A percentile compares a stretch with the other conserved stretches of the same genome.
phyloP scores from a whole-genome alignment of 2,329 filamentous ascomycete genomes.

The Aspergillus sp. region DNA sequence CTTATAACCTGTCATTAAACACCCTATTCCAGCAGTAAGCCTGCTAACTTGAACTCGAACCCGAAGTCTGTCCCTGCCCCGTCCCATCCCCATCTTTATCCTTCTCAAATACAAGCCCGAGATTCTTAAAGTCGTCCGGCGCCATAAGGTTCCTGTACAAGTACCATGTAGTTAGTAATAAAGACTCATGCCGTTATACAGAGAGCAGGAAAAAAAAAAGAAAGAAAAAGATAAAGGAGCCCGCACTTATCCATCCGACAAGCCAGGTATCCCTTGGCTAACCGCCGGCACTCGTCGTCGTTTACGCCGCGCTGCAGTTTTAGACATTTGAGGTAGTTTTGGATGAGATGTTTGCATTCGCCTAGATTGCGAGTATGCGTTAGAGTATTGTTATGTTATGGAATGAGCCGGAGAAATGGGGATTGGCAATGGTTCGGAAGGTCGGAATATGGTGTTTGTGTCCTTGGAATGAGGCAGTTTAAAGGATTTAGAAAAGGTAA shows the following conservation, averaged over 20 bases:
- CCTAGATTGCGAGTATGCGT: conserved; percentile 49
- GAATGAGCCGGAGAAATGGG: not conserved
- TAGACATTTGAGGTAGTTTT: conserved; percentile 80
- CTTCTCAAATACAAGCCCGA: conserved; percentile 69
- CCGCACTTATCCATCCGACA: conserved; percentile 93
- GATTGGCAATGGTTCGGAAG: not conserved
- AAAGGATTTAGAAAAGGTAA: not conserved
- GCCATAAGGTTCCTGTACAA: conserved; percentile 83
- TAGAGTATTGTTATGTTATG: not conserved
- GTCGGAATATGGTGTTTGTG: not conserved
- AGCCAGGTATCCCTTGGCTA: conserved; percentile 84
- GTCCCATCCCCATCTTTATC: conserved; percentile 15
- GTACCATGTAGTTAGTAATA: too few species aligned
- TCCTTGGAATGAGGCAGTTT: not conserved
- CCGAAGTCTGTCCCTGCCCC: not conserved
- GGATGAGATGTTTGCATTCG: conserved; percentile 91
- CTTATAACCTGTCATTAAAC: not conserved
- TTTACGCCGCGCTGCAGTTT: conserved; percentile 82
- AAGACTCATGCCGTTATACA: too few species aligned
- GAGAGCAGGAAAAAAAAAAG: not conserved
- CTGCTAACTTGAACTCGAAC: not conserved
- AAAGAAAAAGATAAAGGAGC: not conserved
- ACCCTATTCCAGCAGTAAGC: not conserved
- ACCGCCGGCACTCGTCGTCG: conserved; percentile 75
- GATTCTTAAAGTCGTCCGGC: conserved; percentile 88